Evolutionary conservation across 2,329 filamentous ascomycete genomes (phyloP), one percentile per base, ranked within the genome.

Genomic region (Teratosphaeria gauchensis): DNA sequence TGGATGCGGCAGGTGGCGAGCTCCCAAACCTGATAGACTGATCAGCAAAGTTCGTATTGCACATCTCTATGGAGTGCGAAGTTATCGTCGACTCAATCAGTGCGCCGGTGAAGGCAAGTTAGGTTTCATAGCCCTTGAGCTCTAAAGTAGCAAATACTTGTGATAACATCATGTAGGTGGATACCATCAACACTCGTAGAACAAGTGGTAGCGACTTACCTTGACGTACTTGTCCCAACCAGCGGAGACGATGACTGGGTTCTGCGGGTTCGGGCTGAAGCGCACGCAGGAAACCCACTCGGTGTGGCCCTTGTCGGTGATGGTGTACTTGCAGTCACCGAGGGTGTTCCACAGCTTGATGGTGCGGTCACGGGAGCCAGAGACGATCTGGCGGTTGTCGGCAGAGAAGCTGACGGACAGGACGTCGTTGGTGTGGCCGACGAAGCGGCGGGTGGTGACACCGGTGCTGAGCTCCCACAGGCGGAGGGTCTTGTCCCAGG

Each of bases 111-210:
- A 88, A 85, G 84, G 80, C 69, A 66, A 68, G 65, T 60, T 82
- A 95, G 86, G 90, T 99, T 92, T 99, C 94, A 97, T 96, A 78
- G 90, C 92, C 84, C 77, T 77, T 78, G 80, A 85, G 90, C 91
- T 99, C 94, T 96, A 92, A 97, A 99, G 94, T 97, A 97, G 94
- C 94, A 97, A 97, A 97, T 97, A 97, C 92, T 90, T 91, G 81
- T 59, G 77, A 79, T 85, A 88, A 84, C 92, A 97, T 97, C 92
- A 91, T 94, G 76, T 85, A 66, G 51, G 21, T 28, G n/a, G 24
- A 48, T 28, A 19, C 33, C 33, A 66, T 31, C 57, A 63, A 30
- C 42, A 33, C 19, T 51, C n/a, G 19, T 21, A 48, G 32, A 30
- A 46, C 31, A 35, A 55, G 4, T n/a, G 24, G 24, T 28, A 28